Base-by-base conservation (phyloP, 2,329 filamentous ascomycete genomes). In the Venturia nashicola region DNA sequence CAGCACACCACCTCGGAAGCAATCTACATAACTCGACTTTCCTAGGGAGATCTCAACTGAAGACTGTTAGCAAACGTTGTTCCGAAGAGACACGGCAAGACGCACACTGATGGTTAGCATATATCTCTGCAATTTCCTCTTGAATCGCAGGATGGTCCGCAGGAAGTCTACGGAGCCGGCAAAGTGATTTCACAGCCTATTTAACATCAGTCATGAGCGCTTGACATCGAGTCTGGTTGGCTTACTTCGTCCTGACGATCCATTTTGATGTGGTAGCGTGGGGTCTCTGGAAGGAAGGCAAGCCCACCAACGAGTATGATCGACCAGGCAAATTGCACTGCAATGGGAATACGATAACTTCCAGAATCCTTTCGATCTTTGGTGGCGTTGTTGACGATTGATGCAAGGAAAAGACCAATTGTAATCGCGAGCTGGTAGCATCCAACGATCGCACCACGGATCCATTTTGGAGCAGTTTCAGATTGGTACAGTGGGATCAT, bases 281-380 rank as follows among this genome's bases (percentile, higher is more conserved):
- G 89, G 0, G 89, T 91, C 75, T 93, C 89, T 16, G 89, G 89
- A 2, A 93, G 78, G 62, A 91, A 74, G 57, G 88, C 74, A 27
- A 93, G 81, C 9, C 48, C 54, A 43, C 40, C 23, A 44, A 20
- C 92, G 18, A 65, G 79, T 60, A 91, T 83, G 62, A 87, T 77
- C 20, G 88, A 87, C 82, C 88, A 91, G 0, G 84, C 78, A 66
- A 92, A 83, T 72, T 92, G 89, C 2, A 93, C 78, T 40, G 86
- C 86, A 54, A 92, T 81, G 0, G 89, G 89, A 55, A 92, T 90
- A 34, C 88, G 86, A 72, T 90, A 93, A 1, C 88, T 86, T 18
- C 83, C 81, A 14, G 84, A 76, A 54, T 85, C 79, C 2, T 79
- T 68, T 48, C 89, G 78, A 59, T 78, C 65, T 48, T 76, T 72